These are phyloP conservation scores for Puccinia coronata DNA, from an alignment of 1,284 basidiomycete species.

Conservation along the genomic window DNA sequence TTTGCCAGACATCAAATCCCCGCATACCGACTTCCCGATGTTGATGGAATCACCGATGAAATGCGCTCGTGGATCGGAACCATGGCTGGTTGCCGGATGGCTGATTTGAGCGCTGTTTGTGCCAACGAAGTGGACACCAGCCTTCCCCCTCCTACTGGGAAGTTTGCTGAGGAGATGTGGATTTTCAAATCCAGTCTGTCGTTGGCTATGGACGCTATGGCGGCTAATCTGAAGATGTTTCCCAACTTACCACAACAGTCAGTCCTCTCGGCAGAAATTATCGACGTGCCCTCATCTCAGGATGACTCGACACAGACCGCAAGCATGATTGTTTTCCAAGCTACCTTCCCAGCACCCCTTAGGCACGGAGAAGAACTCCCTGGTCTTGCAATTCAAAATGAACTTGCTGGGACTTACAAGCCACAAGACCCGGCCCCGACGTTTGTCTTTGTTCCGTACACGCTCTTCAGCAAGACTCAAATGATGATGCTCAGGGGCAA, in stretches of 20 bases:
- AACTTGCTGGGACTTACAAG: constrained; percentile 55
- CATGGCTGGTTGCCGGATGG: constrained; percentile 60
- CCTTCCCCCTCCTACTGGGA: constrained; percentile 3
- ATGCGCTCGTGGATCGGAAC: constrained; percentile 61
- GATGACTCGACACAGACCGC: constrained; percentile 57
- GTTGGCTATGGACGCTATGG: constrained; percentile 62
- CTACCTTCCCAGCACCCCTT: constrained; percentile 60
- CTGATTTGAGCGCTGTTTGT: constrained; percentile 60
- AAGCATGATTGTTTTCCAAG: constrained; percentile 61
- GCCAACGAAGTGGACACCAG: constrained; percentile 59
- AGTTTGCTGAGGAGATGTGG: constrained; percentile 58
- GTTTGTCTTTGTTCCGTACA: constrained; percentile 63
- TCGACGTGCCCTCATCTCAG: constrained; percentile 61
- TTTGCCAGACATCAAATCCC: constrained; percentile 64
- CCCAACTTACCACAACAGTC: constrained; percentile 61
- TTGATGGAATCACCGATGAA: constrained; percentile 59
- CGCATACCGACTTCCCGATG: constrained; percentile 63
- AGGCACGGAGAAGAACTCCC: constrained; percentile 58
- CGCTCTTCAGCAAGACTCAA: constrained; percentile 62
- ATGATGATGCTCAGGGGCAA: constrained; percentile 61
- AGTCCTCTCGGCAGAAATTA: constrained; percentile 62
- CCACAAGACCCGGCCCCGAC: constrained; percentile 61
- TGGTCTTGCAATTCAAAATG: constrained; percentile 54
- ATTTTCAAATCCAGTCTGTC: constrained; percentile 63
- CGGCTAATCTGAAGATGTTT: constrained; percentile 61